Percentiles rank a stretch among this genome's conserved stretches.
phyloP scores from a whole-genome alignment of 148 eudicot genomes.

The Vaccinium darrowii region DNA sequence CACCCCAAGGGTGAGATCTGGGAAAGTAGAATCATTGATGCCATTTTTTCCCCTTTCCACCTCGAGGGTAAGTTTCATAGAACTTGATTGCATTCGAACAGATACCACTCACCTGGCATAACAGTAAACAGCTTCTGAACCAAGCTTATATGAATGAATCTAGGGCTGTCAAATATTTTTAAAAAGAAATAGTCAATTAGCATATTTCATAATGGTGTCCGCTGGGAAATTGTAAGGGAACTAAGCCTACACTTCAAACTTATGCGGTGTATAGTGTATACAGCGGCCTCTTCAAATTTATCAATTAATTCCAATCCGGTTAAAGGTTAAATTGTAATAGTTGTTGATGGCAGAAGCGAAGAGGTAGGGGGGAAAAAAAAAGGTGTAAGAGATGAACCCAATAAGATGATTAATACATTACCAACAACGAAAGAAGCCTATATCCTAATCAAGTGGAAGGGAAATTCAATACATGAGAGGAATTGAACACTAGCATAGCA shows the following conservation, averaged over 20 bases:
- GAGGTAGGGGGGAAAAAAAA: background rate
- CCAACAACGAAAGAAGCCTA: background rate
- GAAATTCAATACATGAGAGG: background rate
- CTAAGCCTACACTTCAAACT: background rate
- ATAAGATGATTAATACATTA: background rate
- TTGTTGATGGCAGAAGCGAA: background rate
- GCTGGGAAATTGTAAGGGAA: background rate
- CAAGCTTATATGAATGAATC: background rate
- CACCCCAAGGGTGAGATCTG: background rate
- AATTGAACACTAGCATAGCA: background rate
- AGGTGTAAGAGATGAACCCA: background rate
- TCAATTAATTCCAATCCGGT: background rate
- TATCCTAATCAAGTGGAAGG: background rate
- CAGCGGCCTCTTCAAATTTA: background rate
- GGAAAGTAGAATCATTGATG: conserved; percentile 16
- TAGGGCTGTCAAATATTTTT: background rate
- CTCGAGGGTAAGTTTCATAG: conserved; percentile 22
- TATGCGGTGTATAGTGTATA: background rate
- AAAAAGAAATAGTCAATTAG: background rate
- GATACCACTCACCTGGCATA: conserved; percentile 13
- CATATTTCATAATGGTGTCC: too few relatives aligned
- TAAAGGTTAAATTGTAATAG: background rate
- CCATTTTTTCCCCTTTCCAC: conserved; percentile 22
- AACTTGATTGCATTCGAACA: conserved; percentile 22
- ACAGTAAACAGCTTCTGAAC: background rate